These are phyloP conservation scores for Candolleomyces eurysporus DNA, from an alignment of 768 basidiomycete species.

Conservation along the genomic window DNA sequence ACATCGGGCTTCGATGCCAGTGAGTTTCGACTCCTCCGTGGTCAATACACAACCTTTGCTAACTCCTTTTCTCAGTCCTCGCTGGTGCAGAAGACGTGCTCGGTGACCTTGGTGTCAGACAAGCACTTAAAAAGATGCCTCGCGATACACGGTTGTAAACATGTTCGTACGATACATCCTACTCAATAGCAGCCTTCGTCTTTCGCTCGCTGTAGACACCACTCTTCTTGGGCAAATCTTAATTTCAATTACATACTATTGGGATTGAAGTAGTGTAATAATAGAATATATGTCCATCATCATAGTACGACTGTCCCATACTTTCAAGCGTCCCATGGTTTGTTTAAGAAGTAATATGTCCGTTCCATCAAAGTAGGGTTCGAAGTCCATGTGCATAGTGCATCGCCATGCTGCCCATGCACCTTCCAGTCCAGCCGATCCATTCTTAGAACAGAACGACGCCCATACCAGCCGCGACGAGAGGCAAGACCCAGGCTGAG, in stretches of 20 bases:
- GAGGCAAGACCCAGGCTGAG: neutral
- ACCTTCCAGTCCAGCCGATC: neutral
- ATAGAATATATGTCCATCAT: too few relatives aligned
- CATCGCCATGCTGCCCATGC: neutral
- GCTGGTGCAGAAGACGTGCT: constrained; percentile 51
- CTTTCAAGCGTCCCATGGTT: too few relatives aligned
- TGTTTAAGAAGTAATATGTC: too few relatives aligned
- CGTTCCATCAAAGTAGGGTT: too few relatives aligned
- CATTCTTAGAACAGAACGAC: neutral
- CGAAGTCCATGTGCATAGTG: too few relatives aligned
- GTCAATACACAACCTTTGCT: neutral
- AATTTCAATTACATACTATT: neutral
- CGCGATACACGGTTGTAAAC: constrained; percentile 25
- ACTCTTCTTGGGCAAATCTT: neutral
- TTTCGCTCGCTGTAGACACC: neutral
- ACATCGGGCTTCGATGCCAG: constrained; percentile 82
- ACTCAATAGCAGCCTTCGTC: neutral
- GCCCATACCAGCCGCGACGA: neutral
- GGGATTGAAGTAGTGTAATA: neutral
- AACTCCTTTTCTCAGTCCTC: constrained; percentile 42
- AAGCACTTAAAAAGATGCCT: constrained; percentile 34
- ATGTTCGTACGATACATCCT: neutral
- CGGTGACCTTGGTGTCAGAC: constrained; percentile 30
- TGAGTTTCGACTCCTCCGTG: constrained; percentile 26
- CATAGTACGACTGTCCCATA: too few relatives aligned